Evolutionary conservation across 768 basidiomycete species (phyloP).

Genomic region (Gloeostereum incarnatum): DNA sequence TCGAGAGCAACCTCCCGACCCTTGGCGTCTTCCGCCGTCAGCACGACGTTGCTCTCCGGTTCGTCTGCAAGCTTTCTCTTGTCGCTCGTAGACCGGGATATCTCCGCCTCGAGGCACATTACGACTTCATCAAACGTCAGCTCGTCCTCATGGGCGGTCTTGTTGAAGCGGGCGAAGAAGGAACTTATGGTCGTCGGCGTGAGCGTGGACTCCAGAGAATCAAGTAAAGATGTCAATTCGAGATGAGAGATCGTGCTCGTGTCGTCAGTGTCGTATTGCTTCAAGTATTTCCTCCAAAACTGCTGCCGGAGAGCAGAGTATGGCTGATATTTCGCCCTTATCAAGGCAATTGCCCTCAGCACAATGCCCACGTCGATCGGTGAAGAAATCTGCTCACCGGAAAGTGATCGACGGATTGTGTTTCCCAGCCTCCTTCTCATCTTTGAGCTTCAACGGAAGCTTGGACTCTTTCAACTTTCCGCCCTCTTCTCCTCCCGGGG

Average conservation of each 20-base stretch:
- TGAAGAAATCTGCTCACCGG: no score
- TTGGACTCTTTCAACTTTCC: conserved; percentile 43
- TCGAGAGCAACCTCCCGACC: no score
- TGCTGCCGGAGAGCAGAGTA: conserved; percentile 85
- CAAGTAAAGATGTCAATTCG: conserved; percentile 91
- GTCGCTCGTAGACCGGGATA: no score
- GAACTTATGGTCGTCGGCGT: conserved; percentile 66
- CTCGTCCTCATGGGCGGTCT: conserved; percentile 56
- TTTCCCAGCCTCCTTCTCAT: conserved; percentile 62
- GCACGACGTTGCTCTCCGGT: no score
- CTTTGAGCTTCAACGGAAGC: conserved; percentile 55
- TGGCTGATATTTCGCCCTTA: conserved; percentile 92
- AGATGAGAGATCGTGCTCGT: conserved; percentile 64
- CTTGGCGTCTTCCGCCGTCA: no score
- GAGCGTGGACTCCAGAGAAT: conserved; percentile 92
- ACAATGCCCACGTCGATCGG: no score
- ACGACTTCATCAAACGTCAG: conserved; percentile 74
- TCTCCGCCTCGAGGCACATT: conserved; percentile 78
- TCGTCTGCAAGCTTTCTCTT: no score
- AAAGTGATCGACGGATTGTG: conserved; percentile 63
- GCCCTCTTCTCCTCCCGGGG: conserved; percentile 34
- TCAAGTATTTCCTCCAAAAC: conserved; percentile 85
- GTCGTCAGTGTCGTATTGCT: conserved; percentile 87
- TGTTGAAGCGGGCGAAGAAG: conserved; percentile 71
- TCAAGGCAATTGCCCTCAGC: no score